Base-by-base conservation (phyloP, 1,284 basidiomycete genomes). In the Trametes pubescens region DNA sequence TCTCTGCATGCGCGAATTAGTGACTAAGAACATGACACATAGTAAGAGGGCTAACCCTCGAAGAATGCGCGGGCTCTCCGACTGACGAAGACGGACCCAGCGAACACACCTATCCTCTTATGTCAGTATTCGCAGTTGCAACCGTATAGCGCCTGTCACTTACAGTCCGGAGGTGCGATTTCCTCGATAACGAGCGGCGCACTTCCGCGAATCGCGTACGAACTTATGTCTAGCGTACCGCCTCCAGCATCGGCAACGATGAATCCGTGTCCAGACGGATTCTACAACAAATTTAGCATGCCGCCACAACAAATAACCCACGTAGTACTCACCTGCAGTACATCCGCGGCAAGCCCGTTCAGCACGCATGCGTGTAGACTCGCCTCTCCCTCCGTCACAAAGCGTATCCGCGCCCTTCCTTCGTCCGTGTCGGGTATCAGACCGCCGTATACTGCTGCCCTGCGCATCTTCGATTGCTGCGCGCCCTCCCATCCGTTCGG, bases 401-500 rank as follows among this genome's bases (percentile, higher is more conserved):
- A 92, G 35, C 88, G 80, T 68, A 93, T 90, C 56, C 88, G 80
- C 0, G 89, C 83, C 66, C 85, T 86, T 4, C 88, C 90, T 61
- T 85, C 87, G 69, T 88, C 86, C 1, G 87, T 90, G 72, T 91
- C 87, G 0, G 88, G 85, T 32, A 93, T 87, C 35, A 93, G 75
- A 13, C 84, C 84, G 7, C 87, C 91, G 66, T 85, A 82, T 11
- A 89, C 82, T 0, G 90, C 90, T 0, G 85, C 86, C 60, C 87
- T 80, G 59, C 91, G 83, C 88, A 92, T 90, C 74, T 86, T 87
- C 40, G 86, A 86, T 73, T 93, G 91, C 71, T 92, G 91, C 0
- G 88, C 87, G 21, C 90, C 90, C 71, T 92, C 91, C 91, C 91
- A 93, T 9, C 91, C 91, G 69, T 92, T 93, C 13, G 91, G 91